Conservation (phyloP, 768 basidiomycete species). For the Tricholoma sp. region DNA sequence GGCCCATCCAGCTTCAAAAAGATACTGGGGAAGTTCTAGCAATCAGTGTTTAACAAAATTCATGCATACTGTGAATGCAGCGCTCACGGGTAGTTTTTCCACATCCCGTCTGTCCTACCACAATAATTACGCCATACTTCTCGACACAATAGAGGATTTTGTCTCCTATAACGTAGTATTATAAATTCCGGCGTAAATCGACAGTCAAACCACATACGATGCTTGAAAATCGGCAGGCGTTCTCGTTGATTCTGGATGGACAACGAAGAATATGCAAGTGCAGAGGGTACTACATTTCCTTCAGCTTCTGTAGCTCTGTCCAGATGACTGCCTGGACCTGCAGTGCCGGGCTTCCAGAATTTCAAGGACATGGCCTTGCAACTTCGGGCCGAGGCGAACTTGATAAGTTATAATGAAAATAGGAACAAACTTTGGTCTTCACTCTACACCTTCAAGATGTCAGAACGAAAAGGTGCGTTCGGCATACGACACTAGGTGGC, state of each 20-base stretch:
- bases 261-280: constrained; percentile 46
- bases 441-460: constrained; percentile 43
- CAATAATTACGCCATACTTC: constrained; percentile 75
- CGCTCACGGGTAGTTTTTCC: constrained; percentile 94
- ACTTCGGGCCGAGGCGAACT: no score
- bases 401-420: background rate
- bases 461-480: constrained; percentile 71
- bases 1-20: constrained; percentile 93
- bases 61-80: background rate
- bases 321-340: constrained; percentile 79
- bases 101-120: constrained; percentile 94
- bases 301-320: constrained; percentile 81
- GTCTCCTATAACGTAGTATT: constrained; percentile 44
- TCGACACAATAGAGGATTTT: constrained; percentile 82
- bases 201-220: constrained; percentile 47
- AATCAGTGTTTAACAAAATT: constrained; percentile 12
- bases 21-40: constrained; percentile 91
- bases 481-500: background rate
- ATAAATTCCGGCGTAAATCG: background rate
- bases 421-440: background rate
- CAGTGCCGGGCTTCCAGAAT: constrained; percentile 90
- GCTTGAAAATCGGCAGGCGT: constrained; percentile 84
- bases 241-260: constrained; percentile 75
- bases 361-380: constrained; percentile 43
- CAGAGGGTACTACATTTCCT: constrained; percentile 63